These are phyloP conservation scores for Fraxinus dipetala DNA, from an alignment of 305 asterid species.

Conservation along the genomic window DNA sequence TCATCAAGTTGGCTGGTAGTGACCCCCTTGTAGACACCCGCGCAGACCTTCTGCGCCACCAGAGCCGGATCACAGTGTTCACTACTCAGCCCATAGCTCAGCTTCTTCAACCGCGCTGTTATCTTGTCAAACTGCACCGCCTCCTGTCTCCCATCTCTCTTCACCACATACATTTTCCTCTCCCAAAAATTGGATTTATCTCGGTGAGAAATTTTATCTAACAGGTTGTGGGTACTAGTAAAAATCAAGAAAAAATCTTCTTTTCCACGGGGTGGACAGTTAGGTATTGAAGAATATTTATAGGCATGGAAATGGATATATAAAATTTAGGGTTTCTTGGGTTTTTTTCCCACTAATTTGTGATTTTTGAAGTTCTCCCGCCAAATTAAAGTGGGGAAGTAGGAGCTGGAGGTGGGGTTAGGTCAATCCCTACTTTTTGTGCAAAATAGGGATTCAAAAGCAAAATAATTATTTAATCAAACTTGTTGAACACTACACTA, in stretches of 20 bases:
- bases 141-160: constrained; percentile 93
- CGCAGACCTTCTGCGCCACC: constrained; percentile 85
- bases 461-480: too few species aligned
- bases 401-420: constrained; percentile 13
- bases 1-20: constrained; percentile 94
- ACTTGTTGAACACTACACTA: too few species aligned
- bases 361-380: constrained; percentile 49
- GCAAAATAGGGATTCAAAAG: not conserved
- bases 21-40: constrained; percentile 85
- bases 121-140: constrained; percentile 88
- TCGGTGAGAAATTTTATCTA: constrained; percentile 50
- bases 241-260: not conserved
- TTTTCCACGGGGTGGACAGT: not conserved
- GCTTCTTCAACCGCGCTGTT: constrained; percentile 79
- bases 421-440: not conserved
- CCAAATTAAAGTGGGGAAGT: constrained; percentile 35
- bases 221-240: constrained; percentile 25
- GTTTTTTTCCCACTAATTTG: constrained; percentile 36
- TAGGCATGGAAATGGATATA: constrained; percentile 8
- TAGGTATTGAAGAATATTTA: not conserved
- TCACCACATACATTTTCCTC: constrained; percentile 69
- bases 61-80: constrained; percentile 89
- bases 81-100: constrained; percentile 76
- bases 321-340: not conserved
- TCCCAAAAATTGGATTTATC: not conserved